Evolutionary conservation across 495 filamentous ascomycete genomes (phyloP), one percentile per base, ranked within the genome.

Genomic region (Clohesyomyces aquaticus): DNA sequence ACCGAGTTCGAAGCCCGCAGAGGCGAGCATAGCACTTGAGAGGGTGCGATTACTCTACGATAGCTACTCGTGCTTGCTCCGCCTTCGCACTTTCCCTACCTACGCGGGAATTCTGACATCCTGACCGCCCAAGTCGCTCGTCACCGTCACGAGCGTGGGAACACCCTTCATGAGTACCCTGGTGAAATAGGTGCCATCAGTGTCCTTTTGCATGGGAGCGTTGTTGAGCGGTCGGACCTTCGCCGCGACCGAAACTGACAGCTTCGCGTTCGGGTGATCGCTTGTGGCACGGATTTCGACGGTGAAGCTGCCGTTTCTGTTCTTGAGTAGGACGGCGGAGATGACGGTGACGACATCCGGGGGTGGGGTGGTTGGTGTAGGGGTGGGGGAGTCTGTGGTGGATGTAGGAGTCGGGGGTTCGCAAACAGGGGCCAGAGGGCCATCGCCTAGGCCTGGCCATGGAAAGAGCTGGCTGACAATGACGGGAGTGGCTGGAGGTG

Each of bases 381-480:
- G 48, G 8, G 32, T 38, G 6, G 32, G 32, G 6, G 32, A 38
- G 6, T 23, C 48, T 28, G 25, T 16, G 25, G 45, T 48, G 9
- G 9, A 10, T 48, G 45, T 48, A 9, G 48, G 48, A 22, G 48
- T 52, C 25, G 48, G 48, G 25, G 23, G 3, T 9, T 11, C 23
- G 23, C 48, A 52, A 9, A 9, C 9, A 9, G 22, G 10, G 4
- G 48, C 25, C 3, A 23, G 48, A 25, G 18, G 48, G 3, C 48
- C 12, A 9, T 52, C 25, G 3, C 48, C 48, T 38, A 38, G 32
- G 6, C 32, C 48, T 25, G 48, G 48, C 48, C 48, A 52, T 16
- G 48, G 48, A 25, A 21, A 18, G 23, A 52, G 48, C 25, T 52
- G 48, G 27, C 48, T 22, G 27, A 52, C 48, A 23, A 52, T 8